Base-by-base conservation (phyloP, 768 basidiomycete genomes). In the Omphalotus guepiniiformis region DNA sequence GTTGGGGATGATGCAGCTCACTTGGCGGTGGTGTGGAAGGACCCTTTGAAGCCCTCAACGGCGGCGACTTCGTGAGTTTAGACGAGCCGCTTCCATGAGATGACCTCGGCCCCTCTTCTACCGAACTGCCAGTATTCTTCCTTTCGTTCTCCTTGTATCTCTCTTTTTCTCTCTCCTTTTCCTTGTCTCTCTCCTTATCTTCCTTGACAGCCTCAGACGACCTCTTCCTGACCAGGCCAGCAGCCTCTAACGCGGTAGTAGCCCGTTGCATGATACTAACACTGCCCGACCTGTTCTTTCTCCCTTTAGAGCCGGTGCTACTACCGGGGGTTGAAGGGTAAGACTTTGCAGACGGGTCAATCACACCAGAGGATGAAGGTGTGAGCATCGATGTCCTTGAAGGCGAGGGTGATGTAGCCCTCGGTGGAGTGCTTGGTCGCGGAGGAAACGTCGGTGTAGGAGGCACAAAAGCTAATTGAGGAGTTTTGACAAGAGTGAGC, bases 221-320 rank as follows among this genome's bases (percentile, higher is more conserved):
- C 65, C 88, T 92, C 68, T 93, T 92, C 50, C 85, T 70, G 39
- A 92, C 87, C 8, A 94, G 65, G 2, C 90, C 87, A 11, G 85
- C 87, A 8, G 88, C 91, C 61, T 91, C 89, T 21, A 93, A 73
- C 1, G 88, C 91, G 1, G 92, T 95, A 2, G 93, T 94, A 0
- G 92, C 93, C 21, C 93, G 82, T 57, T 97, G 94, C 78, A 98
- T 89, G 63, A 98, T 96, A 58, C 86, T 93, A 42, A 98, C 89
- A 49, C 93, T 95, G 5, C 92, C 88, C 2, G 91, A 83, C 13
- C 94, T 75, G 21, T 66, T 70, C 62, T 94, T 93, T 39, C 83
- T 74, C 16, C 74, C 72, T 52, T 79, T 84, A 35, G 68, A 62
- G 26, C 72, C 67, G 35, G 75, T 48, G 53, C 78, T 80, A 13